Base-by-base conservation (phyloP, 306 rosid genomes). In the Cyamopsis tetragonoloba region DNA sequence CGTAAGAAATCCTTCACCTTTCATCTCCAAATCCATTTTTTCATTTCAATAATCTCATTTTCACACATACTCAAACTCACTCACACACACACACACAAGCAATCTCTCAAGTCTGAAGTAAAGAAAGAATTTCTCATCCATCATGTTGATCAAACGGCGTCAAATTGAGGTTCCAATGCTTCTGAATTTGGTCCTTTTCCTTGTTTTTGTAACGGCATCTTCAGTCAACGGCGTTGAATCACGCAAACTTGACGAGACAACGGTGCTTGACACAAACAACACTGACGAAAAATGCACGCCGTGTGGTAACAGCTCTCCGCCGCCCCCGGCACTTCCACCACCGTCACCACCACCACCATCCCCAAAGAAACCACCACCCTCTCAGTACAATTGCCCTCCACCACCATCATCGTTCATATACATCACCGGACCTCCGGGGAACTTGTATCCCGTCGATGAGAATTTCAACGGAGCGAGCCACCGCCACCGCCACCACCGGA, bases 401-500 rank as follows among this genome's bases (percentile, higher is more conserved):
- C 85, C 83, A 0, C 80, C 84, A 3, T 28, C 79, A 2, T 42
- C 80, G 0, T 48, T 8, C 39, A 37, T 68, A 3, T 81, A 81
- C 77, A 68, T 77, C 17, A 81, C 82, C n/a, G 85, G 82, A 6
- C 85, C 85, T 7, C 85, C 85, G 2, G 80, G 80, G 14, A 66
- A 77, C 46, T 42, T 81, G 77, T 81, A 81, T 17, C 85, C 85
- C 0, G 27, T 81, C 0, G 85, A 77, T 8, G 62, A 73, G 55
- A 28, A 77, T 77, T 81, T 77, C 80, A 81, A 43, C 10, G 77
- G 66, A 17, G 77, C 66, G 0, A n/a, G 4, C 73, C 43, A 9
- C 73, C 43, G 7, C 56, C 48, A 22, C 35, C 31, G 2, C 53
- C 54, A 12, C 26, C 68, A 47, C 66, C 48, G 50, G 70, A 77